Evolutionary conservation across 345 rosid genomes (phyloP).

Genomic region (Dimocarpus longan): DNA sequence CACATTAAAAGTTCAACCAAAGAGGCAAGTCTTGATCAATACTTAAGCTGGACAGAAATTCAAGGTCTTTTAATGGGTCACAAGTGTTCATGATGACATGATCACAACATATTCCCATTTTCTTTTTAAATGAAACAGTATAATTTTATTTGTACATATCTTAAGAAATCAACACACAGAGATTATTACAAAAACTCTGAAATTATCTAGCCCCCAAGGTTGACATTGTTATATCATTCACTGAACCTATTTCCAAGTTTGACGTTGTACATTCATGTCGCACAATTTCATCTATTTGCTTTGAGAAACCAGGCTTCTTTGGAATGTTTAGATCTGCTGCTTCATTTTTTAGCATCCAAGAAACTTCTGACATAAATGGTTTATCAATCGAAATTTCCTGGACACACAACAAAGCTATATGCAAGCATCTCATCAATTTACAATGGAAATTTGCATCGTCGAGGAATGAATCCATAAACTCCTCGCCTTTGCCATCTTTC

Average conservation of each 20-base stretch:
- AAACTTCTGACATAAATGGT: background rate
- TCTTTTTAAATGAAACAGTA: too few relatives aligned
- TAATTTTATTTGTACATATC: too few relatives aligned
- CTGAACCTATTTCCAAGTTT: background rate
- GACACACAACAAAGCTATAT: conserved; percentile 10
- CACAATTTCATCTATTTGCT: background rate
- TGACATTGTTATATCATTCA: background rate
- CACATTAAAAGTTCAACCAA: too few relatives aligned
- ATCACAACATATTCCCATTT: too few relatives aligned
- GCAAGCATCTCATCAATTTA: background rate
- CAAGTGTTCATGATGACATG: too few relatives aligned
- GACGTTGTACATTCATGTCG: background rate
- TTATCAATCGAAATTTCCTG: background rate
- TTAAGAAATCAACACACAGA: too few relatives aligned
- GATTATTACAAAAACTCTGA: too few relatives aligned
- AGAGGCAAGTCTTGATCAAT: too few relatives aligned
- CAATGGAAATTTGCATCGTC: too few relatives aligned
- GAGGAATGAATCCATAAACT: background rate
- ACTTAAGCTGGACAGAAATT: too few relatives aligned
- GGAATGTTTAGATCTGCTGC: background rate
- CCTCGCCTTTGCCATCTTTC: background rate
- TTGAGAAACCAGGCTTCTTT: background rate
- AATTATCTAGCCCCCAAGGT: background rate
- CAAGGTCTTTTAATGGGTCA: too few relatives aligned
- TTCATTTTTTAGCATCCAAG: background rate